Conservation (phyloP, 768 basidiomycete species). For the Pulveroboletus frians region DNA sequence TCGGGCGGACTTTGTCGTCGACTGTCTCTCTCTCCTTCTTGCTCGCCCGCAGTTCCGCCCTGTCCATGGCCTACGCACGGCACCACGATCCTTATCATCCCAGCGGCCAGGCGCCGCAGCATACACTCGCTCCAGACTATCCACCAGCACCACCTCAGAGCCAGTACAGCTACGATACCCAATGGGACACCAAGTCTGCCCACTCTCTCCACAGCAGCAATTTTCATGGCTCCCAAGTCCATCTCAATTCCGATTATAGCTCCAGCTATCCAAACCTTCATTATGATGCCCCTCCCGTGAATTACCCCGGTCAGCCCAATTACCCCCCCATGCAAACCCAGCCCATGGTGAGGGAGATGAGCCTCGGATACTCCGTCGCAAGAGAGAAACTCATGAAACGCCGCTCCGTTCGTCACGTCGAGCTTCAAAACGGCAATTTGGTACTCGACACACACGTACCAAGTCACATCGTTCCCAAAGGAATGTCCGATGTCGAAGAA, state of each 20-base stretch:
- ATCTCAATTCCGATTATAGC: constrained; percentile 60
- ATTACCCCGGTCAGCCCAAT: constrained; percentile 42
- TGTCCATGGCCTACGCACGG: constrained; percentile 49
- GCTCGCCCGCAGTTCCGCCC: background rate
- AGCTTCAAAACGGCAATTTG: constrained; percentile 76
- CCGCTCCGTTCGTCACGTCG: constrained; percentile 72
- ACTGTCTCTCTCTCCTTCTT: background rate
- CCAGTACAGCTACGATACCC: constrained; percentile 40
- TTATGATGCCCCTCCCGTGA: constrained; percentile 40
- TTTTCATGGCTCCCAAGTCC: constrained; percentile 64
- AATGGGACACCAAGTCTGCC: constrained; percentile 49
- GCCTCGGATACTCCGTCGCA: constrained; percentile 60
- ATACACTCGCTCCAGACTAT: constrained; percentile 34
- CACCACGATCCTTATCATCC: constrained; percentile 50
- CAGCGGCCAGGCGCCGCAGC: constrained; percentile 26
- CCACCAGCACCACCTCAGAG: constrained; percentile 30
- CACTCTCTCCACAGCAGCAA: constrained; percentile 56
- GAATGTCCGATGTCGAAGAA: constrained; percentile 59
- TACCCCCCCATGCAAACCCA: constrained; percentile 59
- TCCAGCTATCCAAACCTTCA: constrained; percentile 43
- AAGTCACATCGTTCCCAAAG: constrained; percentile 67
- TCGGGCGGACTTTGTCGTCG: constrained; percentile 16
- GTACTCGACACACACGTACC: constrained; percentile 83
- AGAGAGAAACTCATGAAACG: constrained; percentile 80
- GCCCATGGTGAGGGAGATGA: constrained; percentile 42